Base-by-base conservation (phyloP, 805 yeast species). In the Ogataea pignaliae region DNA sequence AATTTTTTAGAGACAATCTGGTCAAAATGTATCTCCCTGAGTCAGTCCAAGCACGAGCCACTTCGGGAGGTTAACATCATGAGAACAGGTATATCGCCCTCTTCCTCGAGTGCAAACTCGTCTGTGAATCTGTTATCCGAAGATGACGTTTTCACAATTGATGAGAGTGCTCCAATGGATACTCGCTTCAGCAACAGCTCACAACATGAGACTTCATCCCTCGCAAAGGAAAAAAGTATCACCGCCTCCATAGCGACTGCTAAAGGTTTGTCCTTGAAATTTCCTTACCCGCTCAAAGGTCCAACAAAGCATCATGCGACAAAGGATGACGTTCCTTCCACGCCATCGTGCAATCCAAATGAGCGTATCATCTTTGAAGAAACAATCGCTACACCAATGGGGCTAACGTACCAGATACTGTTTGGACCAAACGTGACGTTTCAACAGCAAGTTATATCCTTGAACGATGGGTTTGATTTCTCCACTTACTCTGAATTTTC, bases 1-100 rank as follows among this genome's bases (percentile, higher is more conserved):
- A 84, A 82, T 37, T 75, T 88, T 44, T 70, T 93, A 51, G 79
- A 76, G 50, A 72, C 80, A 5, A 70, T 85, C 11, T 87, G 95
- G 95, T 76, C 80, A 45, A 66, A 69, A 40, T 68, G 72, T 2
- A 53, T 62, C 7, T 52, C 62, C n/a, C 43, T 63, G 38, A 64
- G 65, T 50, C 46, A 51, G 34, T 35, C 54, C 10, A 52, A 51
- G 21, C 45, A 60, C 47, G 64, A 61, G 40, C 44, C 51, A 32
- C 13, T 55, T 14, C 51, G 66, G 41, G 52, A 51, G 15, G 33
- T 53, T 30, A 65, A 60, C 39, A 31, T 56, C 17, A 29, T 57
- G 8, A 51, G 45, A 29, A 36, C 46, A 15, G 48, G 42, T 36
- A 5, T 52, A 34, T 44, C 59, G 1, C 46, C 45, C n/a, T 39